Evolutionary conservation across 331 rosid species (phyloP), one percentile per base, ranked within the genome.

Genomic region (Quercus tomentella): DNA sequence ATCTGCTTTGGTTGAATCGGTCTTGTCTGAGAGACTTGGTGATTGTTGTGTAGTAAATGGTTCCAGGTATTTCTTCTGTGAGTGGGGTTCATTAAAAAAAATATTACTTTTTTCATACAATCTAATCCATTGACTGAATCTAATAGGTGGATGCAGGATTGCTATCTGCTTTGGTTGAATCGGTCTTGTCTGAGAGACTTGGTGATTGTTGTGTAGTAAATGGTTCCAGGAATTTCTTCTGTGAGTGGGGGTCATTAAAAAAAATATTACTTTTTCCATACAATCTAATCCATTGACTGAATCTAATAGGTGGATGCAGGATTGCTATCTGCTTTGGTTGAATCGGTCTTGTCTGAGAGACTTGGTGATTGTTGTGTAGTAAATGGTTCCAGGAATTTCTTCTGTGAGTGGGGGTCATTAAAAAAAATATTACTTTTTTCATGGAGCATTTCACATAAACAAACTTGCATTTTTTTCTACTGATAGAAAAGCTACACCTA

Each of bases 1-100:
- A 78, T 89, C 96, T 76, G 82, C 95, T 76, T 71, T 91, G 70
- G 87, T 94, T 76, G 87, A 79, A 79, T 84, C 86, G 58, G 80
- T 86, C 85, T 85, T 92, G 88, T 81, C 30, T 7, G 87, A 91
- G 89, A 88, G 66, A 86, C 85, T 94, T 81, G 90, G 82, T 76
- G 84, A 81, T 72, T 68, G 5, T 73, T 75, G 56, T 45, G 55
- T 15, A 1, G 33, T 52, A 66, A 45, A 77, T 82, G 85, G 82
- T 66, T 84, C 82, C 73, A 84, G 76, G 37, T 87, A 72, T 74
- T 74, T 72, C 80, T 85, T 76, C 77, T 86, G 84, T 70, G 88
- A 88, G 79, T 89, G 96, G 97, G 87, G 84, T 73, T 88, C 97
- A 21, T 74, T 94, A 86, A 84, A 84, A 81, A 82, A 89, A 78